Evolutionary conservation across 75 land plant genomes (phyloP).

Genomic region (Picea sitchensis): DNA sequence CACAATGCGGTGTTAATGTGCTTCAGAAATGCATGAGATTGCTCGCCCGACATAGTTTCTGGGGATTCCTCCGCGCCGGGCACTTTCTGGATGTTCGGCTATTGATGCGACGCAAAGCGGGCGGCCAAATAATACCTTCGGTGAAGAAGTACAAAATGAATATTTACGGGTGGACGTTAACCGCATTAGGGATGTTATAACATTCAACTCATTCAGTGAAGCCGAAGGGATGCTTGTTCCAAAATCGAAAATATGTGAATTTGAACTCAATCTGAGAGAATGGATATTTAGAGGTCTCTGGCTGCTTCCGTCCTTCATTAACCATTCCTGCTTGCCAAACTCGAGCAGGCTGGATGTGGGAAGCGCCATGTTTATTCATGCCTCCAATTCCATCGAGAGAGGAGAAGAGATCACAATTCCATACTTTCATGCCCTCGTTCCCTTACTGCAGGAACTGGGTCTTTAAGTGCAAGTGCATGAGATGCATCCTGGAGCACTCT

Average conservation of each 20-base stretch:
- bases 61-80: background rate
- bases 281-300: slow-evolving; percentile 11
- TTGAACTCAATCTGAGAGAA: too few relatives aligned
- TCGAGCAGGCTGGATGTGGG: slow-evolving; percentile 17
- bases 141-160: background rate
- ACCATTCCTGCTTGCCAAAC: slow-evolving; percentile 32
- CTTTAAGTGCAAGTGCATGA: slow-evolving; percentile 30
- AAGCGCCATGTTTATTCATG: slow-evolving; percentile 21
- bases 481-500: slow-evolving; percentile 16
- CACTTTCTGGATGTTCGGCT: background rate
- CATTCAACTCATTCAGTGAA: slow-evolving; percentile 19
- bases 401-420: slow-evolving; percentile 19
- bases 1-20: too few relatives aligned
- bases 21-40: too few relatives aligned
- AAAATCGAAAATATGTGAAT: background rate
- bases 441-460: slow-evolving; percentile 27
- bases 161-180: background rate
- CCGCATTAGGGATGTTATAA: slow-evolving; percentile 15
- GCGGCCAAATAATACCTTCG: background rate
- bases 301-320: slow-evolving; percentile 29
- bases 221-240: too few relatives aligned
- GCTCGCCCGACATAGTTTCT: too few relatives aligned
- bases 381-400: slow-evolving; percentile 7
- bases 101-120: background rate
- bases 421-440: slow-evolving; percentile 29